Evolutionary conservation across 345 rosid genomes (phyloP).

Genomic region (Stellera chamaejasme): DNA sequence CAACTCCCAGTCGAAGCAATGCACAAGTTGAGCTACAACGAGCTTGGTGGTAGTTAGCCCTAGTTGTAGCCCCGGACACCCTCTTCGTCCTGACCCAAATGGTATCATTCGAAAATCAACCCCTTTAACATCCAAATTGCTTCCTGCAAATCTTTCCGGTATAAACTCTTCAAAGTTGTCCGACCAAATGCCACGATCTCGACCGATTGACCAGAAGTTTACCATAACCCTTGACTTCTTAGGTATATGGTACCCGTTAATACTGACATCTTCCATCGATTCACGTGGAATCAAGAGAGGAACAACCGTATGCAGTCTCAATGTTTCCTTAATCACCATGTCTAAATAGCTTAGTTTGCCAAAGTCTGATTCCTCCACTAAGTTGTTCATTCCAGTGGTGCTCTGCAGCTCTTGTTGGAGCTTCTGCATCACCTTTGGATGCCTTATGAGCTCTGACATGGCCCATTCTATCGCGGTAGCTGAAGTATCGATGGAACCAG

Average conservation of each 20-base stretch:
- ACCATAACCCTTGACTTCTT: slow-evolving; percentile 15
- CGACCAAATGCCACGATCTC: slow-evolving; percentile 15
- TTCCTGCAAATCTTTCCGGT: slow-evolving; percentile 2
- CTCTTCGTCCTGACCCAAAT: slow-evolving; percentile 12
- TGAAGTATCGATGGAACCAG: slow-evolving; percentile 15
- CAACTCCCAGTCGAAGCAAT: slow-evolving; percentile 13
- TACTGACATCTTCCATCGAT: slow-evolving; percentile 8
- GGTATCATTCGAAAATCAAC: slow-evolving; percentile 10
- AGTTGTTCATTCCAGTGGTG: slow-evolving; percentile 15
- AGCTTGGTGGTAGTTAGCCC: not conserved
- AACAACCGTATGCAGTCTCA: slow-evolving; percentile 9
- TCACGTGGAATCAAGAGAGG: slow-evolving; percentile 15
- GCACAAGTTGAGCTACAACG: slow-evolving; percentile 10
- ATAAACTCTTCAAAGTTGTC: slow-evolving; percentile 5
- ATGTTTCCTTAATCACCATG: slow-evolving; percentile 9
- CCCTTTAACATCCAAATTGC: slow-evolving; percentile 8
- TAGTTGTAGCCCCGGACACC: slow-evolving; percentile 8
- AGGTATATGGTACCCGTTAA: slow-evolving; percentile 17
- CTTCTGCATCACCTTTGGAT: slow-evolving; percentile 13
- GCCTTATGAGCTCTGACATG: slow-evolving; percentile 18
- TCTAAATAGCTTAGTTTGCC: slow-evolving; percentile 9
- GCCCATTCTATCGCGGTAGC: slow-evolving; percentile 20
- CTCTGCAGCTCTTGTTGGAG: slow-evolving; percentile 20
- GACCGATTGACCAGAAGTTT: slow-evolving; percentile 16
- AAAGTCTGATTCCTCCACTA: slow-evolving; percentile 18